Evolutionary conservation across 1,139 yeast genomes (phyloP).

Genomic region (Blastobotrys serpentis): DNA sequence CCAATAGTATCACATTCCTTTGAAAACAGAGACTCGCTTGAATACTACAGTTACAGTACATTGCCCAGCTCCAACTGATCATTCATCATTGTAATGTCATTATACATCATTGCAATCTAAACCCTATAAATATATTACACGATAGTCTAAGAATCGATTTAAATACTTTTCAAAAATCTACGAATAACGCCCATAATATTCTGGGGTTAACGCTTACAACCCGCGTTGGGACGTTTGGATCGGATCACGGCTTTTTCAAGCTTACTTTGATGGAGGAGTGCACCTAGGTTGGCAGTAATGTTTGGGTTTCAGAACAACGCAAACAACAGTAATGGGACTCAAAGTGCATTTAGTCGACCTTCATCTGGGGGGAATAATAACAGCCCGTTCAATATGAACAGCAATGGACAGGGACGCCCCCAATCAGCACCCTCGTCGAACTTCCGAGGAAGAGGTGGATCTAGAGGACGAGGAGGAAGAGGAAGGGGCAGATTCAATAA

Average conservation of each 20-base stretch:
- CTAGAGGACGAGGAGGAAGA: constrained; percentile 3
- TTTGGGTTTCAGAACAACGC: constrained; percentile 8
- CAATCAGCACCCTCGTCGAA: not conserved
- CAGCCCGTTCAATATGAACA: constrained; percentile 3
- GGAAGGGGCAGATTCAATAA: not conserved
- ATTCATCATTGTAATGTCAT: too few relatives aligned
- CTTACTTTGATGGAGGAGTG: not conserved
- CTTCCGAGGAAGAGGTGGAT: constrained; percentile 15
- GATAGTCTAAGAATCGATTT: too few relatives aligned
- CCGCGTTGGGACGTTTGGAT: not conserved
- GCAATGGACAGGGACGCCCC: not conserved
- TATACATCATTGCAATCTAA: too few relatives aligned
- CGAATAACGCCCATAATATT: too few relatives aligned
- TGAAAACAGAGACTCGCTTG: too few relatives aligned
- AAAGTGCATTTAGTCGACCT: constrained; percentile 6
- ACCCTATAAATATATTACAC: too few relatives aligned
- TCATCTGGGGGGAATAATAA: not conserved
- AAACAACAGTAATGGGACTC: not conserved
- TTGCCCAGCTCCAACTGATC: too few relatives aligned
- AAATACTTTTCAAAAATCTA: too few relatives aligned
- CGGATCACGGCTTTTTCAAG: constrained; percentile 4
- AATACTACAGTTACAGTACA: too few relatives aligned
- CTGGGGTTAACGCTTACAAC: too few relatives aligned
- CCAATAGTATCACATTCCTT: too few relatives aligned
- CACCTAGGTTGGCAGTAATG: not conserved